Evolutionary conservation across 306 rosid genomes (phyloP), one percentile per base, ranked within the genome.

Genomic region (Citrullus mucosospermus): DNA sequence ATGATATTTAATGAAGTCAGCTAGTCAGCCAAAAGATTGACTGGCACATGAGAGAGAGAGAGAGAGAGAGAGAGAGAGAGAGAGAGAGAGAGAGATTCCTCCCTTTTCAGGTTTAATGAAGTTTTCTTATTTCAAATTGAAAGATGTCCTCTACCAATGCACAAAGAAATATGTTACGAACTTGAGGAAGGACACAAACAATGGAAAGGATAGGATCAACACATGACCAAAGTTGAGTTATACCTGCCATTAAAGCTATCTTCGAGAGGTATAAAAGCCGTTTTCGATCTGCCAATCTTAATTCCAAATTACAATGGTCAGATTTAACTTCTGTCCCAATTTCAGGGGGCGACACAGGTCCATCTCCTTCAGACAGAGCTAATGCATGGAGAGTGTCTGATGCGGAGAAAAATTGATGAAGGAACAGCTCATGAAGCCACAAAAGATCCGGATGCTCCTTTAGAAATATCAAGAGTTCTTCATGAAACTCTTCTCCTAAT

Each of bases 401-500:
- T 82, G 97, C 98, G 68, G 92, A 81, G 59, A 87, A 86, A 86
- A 90, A 95, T 59, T 89, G 97, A 81, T 89, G 91, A 80, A 95
- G 97, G 81, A 88, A 92, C 87, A 95, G 78, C 83, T 92, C 92
- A 79, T 95, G 98, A 84, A 95, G 97, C 98, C 98, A 95, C 65
- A 91, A 85, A 82, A 95, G 97, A 88, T 88, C 96, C 38, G 84
- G 89, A 77, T 91, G 96, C 80, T 88, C 94, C 90, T 85, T 95
- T 50, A 95, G 81, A 80, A 92, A 95, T 80, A 88, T 85, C 48
- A 90, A 89, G 63, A 95, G 82, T 65, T 92, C 97, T 77, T 91
- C 96, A 2, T 89, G 95, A 82, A 95, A 95, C 87, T 95, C 98
- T 87, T 95, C 97, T 51, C 98, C 98, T 51, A 95, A 88, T 85